Evolutionary conservation across 768 basidiomycete species (phyloP).

Genomic region (Hortiboletus flavorubellus): DNA sequence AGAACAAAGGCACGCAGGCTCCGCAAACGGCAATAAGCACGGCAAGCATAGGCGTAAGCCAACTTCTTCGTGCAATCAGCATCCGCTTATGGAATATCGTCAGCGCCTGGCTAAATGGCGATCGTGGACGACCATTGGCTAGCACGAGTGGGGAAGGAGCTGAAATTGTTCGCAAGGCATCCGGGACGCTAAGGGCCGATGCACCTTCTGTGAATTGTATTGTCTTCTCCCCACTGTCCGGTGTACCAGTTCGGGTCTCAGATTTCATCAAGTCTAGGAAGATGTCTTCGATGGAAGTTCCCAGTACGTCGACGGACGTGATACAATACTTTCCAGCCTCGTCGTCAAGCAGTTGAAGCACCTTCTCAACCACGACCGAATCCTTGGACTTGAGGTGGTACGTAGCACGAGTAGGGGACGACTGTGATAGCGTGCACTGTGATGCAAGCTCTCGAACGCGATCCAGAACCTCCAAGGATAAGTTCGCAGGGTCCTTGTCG

Average conservation of each 20-base stretch:
- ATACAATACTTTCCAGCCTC: slow-evolving; percentile 39
- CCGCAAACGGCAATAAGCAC: slow-evolving; percentile 57
- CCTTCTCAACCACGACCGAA: slow-evolving; percentile 46
- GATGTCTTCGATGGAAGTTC: slow-evolving; percentile 78
- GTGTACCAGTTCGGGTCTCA: slow-evolving; percentile 6
- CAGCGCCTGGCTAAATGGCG: slow-evolving; percentile 60
- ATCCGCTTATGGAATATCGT: slow-evolving; percentile 73
- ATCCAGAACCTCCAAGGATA: slow-evolving; percentile 35
- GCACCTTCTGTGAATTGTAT: slow-evolving; percentile 9
- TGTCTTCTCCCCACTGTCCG: slow-evolving; percentile 29
- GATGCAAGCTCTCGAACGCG: slow-evolving; percentile 46
- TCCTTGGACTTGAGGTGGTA: slow-evolving; percentile 67
- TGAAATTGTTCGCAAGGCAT: neutral
- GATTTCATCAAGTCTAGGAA: slow-evolving; percentile 70
- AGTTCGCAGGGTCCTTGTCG: slow-evolving; percentile 17
- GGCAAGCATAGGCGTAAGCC: slow-evolving; percentile 59
- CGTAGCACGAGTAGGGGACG: slow-evolving; percentile 42
- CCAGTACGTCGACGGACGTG: slow-evolving; percentile 60
- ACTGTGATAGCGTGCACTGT: slow-evolving; percentile 38
- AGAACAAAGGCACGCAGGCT: slow-evolving; percentile 64
- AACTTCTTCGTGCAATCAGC: slow-evolving; percentile 61
- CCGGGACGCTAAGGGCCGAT: neutral
- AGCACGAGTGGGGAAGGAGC: slow-evolving; percentile 25
- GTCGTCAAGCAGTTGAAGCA: slow-evolving; percentile 53
- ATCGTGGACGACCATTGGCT: slow-evolving; percentile 47